These are phyloP conservation scores for Zygoascus flipseniorum DNA, from an alignment of 805 yeast genomes.

Conservation along the genomic window DNA sequence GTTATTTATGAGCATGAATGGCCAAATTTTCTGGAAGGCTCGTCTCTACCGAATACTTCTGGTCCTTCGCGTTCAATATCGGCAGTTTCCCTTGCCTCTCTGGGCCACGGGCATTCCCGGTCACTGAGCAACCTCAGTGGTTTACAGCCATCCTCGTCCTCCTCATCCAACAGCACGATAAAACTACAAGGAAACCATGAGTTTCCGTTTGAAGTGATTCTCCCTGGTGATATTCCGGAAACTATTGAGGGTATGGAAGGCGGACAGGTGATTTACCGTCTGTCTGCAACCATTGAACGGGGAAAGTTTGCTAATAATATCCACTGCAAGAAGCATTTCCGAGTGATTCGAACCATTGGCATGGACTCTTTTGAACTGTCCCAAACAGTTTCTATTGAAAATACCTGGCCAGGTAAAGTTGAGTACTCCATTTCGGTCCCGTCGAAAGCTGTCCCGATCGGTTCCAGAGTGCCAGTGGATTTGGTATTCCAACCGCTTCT, in stretches of 20 bases:
- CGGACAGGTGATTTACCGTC: slow-evolving; percentile 46
- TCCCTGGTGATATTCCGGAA: slow-evolving; percentile 82
- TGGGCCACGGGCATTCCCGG: neutral
- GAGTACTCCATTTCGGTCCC: slow-evolving; percentile 86
- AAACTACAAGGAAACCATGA: slow-evolving; percentile 63
- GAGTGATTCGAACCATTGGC: slow-evolving; percentile 79
- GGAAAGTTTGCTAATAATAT: slow-evolving; percentile 66
- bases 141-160: neutral
- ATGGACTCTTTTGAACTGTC: slow-evolving; percentile 81
- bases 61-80: neutral
- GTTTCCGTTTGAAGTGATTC: slow-evolving; percentile 75
- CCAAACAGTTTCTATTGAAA: slow-evolving; percentile 89
- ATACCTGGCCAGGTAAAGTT: slow-evolving; percentile 90
- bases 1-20: slow-evolving; percentile 68
- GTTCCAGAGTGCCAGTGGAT: slow-evolving; percentile 64
- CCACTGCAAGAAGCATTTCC: slow-evolving; percentile 57
- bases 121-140: slow-evolving; percentile 1
- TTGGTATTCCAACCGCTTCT: slow-evolving; percentile 67
- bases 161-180: slow-evolving; percentile 4
- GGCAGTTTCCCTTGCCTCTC: neutral
- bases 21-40: slow-evolving; percentile 41
- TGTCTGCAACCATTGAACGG: slow-evolving; percentile 76
- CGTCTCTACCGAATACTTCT: neutral
- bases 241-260: slow-evolving; percentile 78
- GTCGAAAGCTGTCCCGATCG: slow-evolving; percentile 81